Conservation (phyloP, 805 yeast species). For the Candida coquimbonensis region DNA sequence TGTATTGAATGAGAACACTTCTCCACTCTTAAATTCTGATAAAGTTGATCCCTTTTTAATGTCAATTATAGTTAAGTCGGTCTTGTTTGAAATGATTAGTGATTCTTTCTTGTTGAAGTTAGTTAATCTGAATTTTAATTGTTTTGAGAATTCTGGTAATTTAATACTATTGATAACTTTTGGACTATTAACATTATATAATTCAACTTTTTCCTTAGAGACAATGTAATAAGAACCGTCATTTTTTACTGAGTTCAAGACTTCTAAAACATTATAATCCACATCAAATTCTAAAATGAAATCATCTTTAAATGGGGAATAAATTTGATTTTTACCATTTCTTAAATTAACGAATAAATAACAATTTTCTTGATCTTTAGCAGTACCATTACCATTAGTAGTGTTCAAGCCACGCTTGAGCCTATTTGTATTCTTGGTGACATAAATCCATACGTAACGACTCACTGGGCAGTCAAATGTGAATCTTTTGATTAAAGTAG, state of each 20-base stretch:
- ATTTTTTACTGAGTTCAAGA: neutral
- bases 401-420: neutral
- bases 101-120: neutral
- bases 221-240: neutral
- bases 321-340: neutral
- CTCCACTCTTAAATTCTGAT: neutral
- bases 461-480: neutral
- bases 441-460: neutral
- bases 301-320: constrained; percentile 2
- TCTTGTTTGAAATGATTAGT: neutral
- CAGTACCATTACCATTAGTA: neutral
- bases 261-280: neutral
- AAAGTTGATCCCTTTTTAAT: neutral
- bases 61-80: neutral
- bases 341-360: neutral
- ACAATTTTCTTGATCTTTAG: neutral
- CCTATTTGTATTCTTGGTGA: neutral
- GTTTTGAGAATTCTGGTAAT: too few relatives aligned
- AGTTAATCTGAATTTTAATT: too few relatives aligned
- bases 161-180: neutral
- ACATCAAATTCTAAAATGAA: neutral
- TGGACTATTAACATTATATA: constrained; percentile 13
- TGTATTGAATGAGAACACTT: too few relatives aligned
- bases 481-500: neutral
- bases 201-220: constrained; percentile 9